phyloP scores from a whole-genome alignment of 2,329 filamentous ascomycete genomes.

The Paracoccidioides lutzii region DNA sequence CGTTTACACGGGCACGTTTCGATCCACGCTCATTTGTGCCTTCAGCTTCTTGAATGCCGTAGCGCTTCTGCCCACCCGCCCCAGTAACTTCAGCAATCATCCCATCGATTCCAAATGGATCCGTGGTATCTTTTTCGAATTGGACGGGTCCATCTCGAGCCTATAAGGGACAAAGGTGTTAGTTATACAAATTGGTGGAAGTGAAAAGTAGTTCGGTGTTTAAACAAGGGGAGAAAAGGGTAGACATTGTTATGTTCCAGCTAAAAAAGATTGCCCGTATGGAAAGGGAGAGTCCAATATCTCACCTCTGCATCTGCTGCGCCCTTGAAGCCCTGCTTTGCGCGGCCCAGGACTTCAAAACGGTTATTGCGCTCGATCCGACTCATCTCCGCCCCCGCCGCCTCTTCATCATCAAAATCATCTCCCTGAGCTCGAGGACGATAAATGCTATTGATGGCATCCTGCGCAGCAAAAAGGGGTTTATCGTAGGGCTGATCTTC shows the following conservation, averaged over 20 bases:
- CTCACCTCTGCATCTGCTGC: constrained; percentile 63
- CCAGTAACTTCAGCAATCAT: constrained; percentile 71
- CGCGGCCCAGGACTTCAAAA: constrained; percentile 79
- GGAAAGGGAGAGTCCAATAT: neutral
- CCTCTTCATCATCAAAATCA: constrained; percentile 65
- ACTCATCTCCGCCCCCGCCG: constrained; percentile 69
- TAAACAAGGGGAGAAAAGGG: constrained; percentile 20
- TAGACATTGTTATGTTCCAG: neutral
- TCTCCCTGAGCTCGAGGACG: constrained; percentile 59
- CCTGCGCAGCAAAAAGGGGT: constrained; percentile 87
- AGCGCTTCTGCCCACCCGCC: constrained; percentile 39
- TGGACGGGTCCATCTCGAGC: constrained; percentile 82
- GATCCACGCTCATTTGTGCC: constrained; percentile 22
- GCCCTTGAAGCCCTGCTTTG: constrained; percentile 76
- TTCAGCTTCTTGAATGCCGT: constrained; percentile 32
- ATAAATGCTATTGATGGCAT: constrained; percentile 90
- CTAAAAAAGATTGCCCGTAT: neutral
- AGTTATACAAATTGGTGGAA: neutral
- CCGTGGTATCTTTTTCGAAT: constrained; percentile 78
- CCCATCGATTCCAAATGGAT: constrained; percentile 89
- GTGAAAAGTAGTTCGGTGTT: neutral
- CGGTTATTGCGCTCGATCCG: constrained; percentile 74
- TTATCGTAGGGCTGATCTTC: constrained; percentile 98
- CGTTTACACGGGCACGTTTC: constrained; percentile 69
- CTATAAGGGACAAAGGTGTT: constrained; percentile 25